These are phyloP conservation scores for Euphorbia pulcherrima DNA, from an alignment of 345 rosid genomes.

Conservation along the genomic window DNA sequence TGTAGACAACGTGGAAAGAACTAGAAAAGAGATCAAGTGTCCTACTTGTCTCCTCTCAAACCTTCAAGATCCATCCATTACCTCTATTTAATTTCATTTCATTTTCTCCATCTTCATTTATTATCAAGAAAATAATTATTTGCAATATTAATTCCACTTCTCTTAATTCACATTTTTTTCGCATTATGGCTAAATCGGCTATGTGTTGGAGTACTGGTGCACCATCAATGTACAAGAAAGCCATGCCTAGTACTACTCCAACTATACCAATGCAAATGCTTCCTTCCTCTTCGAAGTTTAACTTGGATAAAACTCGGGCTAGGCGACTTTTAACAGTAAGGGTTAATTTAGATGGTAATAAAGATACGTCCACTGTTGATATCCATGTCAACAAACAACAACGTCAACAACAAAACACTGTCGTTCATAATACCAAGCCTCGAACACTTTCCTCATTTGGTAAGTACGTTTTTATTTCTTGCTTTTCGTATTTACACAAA, in stretches of 20 bases:
- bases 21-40: slow-evolving; percentile 1
- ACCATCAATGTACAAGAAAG: slow-evolving; percentile 18
- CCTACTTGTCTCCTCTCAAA: no score
- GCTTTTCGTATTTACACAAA: no score
- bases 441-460: slow-evolving; percentile 56
- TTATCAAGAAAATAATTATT: not conserved
- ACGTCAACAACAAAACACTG: slow-evolving; percentile 32
- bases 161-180: not conserved
- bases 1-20: not conserved
- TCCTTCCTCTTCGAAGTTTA: not conserved
- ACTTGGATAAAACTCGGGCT: not conserved
- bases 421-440: slow-evolving; percentile 45
- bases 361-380: slow-evolving; percentile 42
- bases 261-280: not conserved
- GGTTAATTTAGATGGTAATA: slow-evolving; percentile 21
- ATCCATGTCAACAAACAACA: slow-evolving; percentile 38
- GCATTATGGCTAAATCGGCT: slow-evolving; percentile 36
- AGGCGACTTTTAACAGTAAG: slow-evolving; percentile 24
- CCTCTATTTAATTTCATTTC: not conserved
- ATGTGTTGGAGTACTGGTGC: slow-evolving; percentile 29
- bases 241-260: not conserved
- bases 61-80: slow-evolving; percentile 30
- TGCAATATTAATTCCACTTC: not conserved
- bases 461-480: slow-evolving; percentile 20
- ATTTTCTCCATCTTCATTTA: no score